Evolutionary conservation across 2,329 filamentous ascomycete genomes (phyloP), one percentile per base, ranked within the genome.

Genomic region (Penicillium hesseltinei): DNA sequence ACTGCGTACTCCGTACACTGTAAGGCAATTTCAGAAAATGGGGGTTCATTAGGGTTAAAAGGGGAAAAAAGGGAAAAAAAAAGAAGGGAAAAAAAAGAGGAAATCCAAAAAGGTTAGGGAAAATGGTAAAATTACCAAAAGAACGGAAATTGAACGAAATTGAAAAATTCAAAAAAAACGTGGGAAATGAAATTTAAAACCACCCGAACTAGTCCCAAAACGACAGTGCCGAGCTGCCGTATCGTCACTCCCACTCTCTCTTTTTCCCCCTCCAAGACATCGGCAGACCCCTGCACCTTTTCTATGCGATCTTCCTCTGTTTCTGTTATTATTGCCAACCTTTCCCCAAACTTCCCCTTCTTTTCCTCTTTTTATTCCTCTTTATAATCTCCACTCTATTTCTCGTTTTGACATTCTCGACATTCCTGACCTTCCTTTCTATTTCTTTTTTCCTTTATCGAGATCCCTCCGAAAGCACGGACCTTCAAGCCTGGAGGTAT

Each of bases 201-300:
- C 6, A 19, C n/a, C 33, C 38, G 52, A 45, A 42, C 61, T 62
- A 66, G 54, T 46, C 61, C 62, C 10, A 65, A 66, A 40, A 19
- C 65, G 59, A 58, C 59, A 44, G 57, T 62, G 59, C 63, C 64
- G 64, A 31, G 46, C 55, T 56, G 54, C 62, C 49, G 61, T 66
- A 58, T 64, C 60, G 56, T 64, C 65, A 60, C 62, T 60, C 45
- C 56, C 51, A 58, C 40, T 42, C 43, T 51, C 19, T 33, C 19
- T 40, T 33, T 9, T 15, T 27, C 40, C 46, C 46, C 39, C 40
- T 50, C 45, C 43, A 44, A 35, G 55, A 46, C 49, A 35, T 51
- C 17, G 25, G 36, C 27, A 51, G 31, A 51, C 50, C 50, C 50
- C 50, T 38, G 54, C 36, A 51, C 50, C 49, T 47, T 44, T 44